Conservation (phyloP, 176 grass and related monocot species). For the Musa acuminata region DNA sequence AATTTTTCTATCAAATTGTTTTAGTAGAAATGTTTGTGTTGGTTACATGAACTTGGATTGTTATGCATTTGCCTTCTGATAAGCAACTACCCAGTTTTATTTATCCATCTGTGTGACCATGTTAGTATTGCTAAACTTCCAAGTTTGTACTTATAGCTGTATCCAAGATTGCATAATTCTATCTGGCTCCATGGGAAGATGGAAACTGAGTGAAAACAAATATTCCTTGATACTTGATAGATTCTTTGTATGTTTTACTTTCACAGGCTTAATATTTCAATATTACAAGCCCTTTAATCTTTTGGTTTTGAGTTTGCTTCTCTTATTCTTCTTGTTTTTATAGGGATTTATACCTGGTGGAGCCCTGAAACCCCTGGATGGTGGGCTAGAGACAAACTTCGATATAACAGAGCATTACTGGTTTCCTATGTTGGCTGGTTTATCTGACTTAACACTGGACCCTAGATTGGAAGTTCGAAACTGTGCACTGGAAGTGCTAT, state of each 20-base stretch:
- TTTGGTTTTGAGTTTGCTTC: not conserved
- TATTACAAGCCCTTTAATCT: not conserved
- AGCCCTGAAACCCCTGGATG: constrained; percentile 74
- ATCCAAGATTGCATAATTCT: not conserved
- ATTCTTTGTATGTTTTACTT: not conserved
- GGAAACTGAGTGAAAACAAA: not conserved
- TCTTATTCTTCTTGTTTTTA: constrained; percentile 21
- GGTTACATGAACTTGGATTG: no score
- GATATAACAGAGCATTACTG: constrained; percentile 97
- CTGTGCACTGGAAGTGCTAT: constrained; percentile 94
- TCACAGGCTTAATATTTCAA: not conserved
- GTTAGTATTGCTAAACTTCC: no score
- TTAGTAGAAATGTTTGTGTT: no score
- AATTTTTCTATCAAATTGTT: no score
- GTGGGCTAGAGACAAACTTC: constrained; percentile 50
- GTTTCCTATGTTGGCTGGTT: constrained; percentile 98
- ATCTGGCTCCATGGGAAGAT: not conserved
- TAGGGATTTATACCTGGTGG: constrained; percentile 95
- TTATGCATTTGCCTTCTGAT: no score
- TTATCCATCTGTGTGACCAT: no score
- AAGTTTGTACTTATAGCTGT: not conserved
- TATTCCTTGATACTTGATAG: not conserved
- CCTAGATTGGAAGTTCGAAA: constrained; percentile 88
- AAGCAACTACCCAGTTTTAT: no score
- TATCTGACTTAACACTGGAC: constrained; percentile 97